These are phyloP conservation scores for Aureobasidium zeae DNA, from an alignment of 2,329 filamentous ascomycete species.

Conservation along the genomic window DNA sequence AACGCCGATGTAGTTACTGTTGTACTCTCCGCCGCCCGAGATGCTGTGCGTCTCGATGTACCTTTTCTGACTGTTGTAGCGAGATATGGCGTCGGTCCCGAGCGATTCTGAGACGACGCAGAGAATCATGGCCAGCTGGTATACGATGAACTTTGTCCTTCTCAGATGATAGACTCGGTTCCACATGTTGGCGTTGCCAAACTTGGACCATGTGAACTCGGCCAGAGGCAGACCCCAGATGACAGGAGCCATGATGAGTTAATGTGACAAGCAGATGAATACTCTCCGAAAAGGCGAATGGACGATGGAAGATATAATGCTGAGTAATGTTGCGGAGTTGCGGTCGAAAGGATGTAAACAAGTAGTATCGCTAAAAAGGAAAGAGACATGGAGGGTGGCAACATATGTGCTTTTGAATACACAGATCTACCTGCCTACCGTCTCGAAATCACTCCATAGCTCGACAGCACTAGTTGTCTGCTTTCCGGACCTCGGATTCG, in stretches of 20 bases:
- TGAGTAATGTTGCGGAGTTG: no score
- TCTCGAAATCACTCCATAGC: no score
- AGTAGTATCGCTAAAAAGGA: no score
- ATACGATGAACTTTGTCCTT: slow-evolving; percentile 50
- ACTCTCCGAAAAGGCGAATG: no score
- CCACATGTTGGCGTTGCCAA: slow-evolving; percentile 51
- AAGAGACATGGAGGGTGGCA: no score
- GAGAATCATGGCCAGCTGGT: slow-evolving; percentile 50
- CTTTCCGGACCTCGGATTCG: no score
- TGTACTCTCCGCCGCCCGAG: slow-evolving; percentile 37
- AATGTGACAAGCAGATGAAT: no score
- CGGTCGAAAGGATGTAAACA: no score
- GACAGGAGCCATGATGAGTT: slow-evolving; percentile 30
- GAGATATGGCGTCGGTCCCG: slow-evolving; percentile 48
- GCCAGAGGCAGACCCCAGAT: slow-evolving; percentile 50
- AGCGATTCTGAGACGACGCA: slow-evolving; percentile 49
- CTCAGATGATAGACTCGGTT: slow-evolving; percentile 44
- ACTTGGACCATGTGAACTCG: slow-evolving; percentile 51
- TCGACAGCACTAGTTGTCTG: no score
- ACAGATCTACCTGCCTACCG: no score
- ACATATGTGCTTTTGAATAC: no score
- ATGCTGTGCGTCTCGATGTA: slow-evolving; percentile 35
- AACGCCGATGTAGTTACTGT: slow-evolving; percentile 48
- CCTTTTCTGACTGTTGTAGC: slow-evolving; percentile 47
- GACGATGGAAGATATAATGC: no score